phyloP scores from a whole-genome alignment of 108 stramenopile species.

The Fragilariopsis cylindrus region DNA sequence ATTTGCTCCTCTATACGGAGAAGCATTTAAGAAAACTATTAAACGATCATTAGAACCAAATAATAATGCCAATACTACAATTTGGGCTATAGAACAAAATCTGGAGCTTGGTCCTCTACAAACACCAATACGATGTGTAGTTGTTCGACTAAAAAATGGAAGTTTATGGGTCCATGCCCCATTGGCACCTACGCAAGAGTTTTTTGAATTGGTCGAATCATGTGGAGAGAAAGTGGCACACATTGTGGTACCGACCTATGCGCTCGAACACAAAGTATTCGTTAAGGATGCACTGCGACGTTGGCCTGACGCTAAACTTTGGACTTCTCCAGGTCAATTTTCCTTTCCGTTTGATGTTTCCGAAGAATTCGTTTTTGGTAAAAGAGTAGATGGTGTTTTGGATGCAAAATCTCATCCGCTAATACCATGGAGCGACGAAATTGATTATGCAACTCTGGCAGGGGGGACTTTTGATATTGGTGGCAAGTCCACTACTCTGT shows the following conservation, averaged over 20 bases:
- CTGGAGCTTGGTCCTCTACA: conserved; percentile 14
- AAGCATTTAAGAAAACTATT: background rate
- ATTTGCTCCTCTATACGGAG: conserved; percentile 6
- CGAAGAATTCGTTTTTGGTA: conserved; percentile 15
- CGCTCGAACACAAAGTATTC: conserved; percentile 16
- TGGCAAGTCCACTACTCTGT: conserved; percentile 33
- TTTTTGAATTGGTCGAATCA: conserved; percentile 15
- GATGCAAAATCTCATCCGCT: background rate
- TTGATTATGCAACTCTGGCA: conserved; percentile 21
- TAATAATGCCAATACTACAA: background rate
- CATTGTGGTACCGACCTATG: conserved; percentile 8
- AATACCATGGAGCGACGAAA: conserved; percentile 24
- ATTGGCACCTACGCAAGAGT: conserved; percentile 9
- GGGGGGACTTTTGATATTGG: conserved; percentile 27
- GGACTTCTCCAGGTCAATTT: conserved; percentile 25
- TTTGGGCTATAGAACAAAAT: conserved; percentile 12
- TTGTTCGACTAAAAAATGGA: background rate
- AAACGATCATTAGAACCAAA: background rate
- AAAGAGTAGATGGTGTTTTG: background rate
- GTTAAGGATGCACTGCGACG: conserved; percentile 20
- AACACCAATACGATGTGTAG: conserved; percentile 6
- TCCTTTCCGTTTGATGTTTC: conserved; percentile 17
- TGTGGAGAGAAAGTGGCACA: background rate
- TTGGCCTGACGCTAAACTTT: conserved; percentile 27
- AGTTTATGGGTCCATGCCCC: conserved; percentile 10